phyloP scores from a whole-genome alignment of 768 basidiomycete genomes.

The Naganishia randhawae region DNA sequence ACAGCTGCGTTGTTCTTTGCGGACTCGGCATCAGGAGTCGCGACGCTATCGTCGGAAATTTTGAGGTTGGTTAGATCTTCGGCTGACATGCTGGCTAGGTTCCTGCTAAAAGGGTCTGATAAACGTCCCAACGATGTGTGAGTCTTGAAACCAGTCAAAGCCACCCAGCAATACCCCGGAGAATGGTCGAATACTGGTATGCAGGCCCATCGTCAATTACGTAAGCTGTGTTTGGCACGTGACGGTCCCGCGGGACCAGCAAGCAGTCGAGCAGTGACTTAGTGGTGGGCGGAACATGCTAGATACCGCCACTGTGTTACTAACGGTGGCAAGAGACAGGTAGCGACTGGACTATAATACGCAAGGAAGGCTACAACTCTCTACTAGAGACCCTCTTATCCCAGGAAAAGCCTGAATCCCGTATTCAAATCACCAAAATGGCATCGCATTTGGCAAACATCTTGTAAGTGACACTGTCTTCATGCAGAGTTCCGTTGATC shows the following conservation, averaged over 20 bases:
- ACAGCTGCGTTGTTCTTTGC: not conserved
- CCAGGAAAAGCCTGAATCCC: not conserved
- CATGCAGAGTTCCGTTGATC: conserved; percentile 62
- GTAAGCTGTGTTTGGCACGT: conserved; percentile 3
- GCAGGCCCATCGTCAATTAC: not conserved
- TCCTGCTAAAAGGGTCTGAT: not conserved
- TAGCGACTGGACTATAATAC: not conserved
- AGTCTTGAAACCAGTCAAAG: not conserved
- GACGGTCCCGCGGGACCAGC: not conserved
- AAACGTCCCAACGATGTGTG: not conserved
- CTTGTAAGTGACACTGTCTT: conserved; percentile 55
- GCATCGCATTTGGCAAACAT: conserved; percentile 73
- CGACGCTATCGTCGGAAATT: conserved; percentile 6
- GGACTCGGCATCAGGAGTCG: not conserved
- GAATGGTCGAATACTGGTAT: not conserved
- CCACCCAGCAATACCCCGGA: not conserved
- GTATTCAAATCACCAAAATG: conserved; percentile 35
- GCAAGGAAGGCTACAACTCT: not conserved
- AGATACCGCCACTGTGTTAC: not conserved
- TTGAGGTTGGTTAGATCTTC: conserved; percentile 18
- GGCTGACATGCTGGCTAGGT: conserved; percentile 3
- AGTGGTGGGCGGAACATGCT: conserved; percentile 7
- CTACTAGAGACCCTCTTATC: not conserved
- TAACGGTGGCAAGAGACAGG: conserved; percentile 7
- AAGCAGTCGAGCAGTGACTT: not conserved